Evolutionary conservation across 805 yeast genomes (phyloP), one percentile per base, ranked within the genome.

Genomic region (Metschnikowia aberdeeniae): DNA sequence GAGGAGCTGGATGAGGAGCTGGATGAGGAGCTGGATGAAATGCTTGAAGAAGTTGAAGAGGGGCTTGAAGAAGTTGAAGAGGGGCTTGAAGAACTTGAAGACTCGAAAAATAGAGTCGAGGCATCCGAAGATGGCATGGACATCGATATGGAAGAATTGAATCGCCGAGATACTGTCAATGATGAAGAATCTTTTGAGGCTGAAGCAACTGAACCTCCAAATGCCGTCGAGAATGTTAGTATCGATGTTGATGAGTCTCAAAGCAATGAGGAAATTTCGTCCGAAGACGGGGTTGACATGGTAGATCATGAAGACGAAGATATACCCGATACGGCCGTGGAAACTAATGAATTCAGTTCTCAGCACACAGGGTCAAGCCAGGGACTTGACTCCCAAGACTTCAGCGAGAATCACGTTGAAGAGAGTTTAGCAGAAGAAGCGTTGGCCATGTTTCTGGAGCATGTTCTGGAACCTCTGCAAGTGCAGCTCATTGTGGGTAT

Each of bases 61-160:
- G n/a, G n/a, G 32, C 46, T 20, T 5, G 47, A 31, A n/a, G 45
- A 48, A 19, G 42, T 40, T 13, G 46, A 40, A 22, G 24, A 22
- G 6, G 6, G 6, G 4, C 26, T 22, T 24, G 51, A 46, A 31
- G 51, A 42, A 4, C 49, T 36, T n/a, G 51, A 36, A 24, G 37
- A 3, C 26, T 22, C 4, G 26, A 7, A 22, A 22, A 7, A 22
- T 6, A 22, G 26, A 22, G 8, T 22, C 26, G 26, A 29, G 5
- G 36, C n/a, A 14, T 29, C 29, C 4, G 44, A 34, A 12, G 46
- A 35, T 4, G 31, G 13, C 31, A 29, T 29, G 31, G 30, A 40
- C 11, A 12, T 6, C 4, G 35, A 27, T 8, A 8, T 6, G 4
- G 47, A 34, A 20, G 34, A 30, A 4, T 19, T 7, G 5, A 45